Base-by-base conservation (phyloP, 305 asterid genomes). In the Solanum chacoense region DNA sequence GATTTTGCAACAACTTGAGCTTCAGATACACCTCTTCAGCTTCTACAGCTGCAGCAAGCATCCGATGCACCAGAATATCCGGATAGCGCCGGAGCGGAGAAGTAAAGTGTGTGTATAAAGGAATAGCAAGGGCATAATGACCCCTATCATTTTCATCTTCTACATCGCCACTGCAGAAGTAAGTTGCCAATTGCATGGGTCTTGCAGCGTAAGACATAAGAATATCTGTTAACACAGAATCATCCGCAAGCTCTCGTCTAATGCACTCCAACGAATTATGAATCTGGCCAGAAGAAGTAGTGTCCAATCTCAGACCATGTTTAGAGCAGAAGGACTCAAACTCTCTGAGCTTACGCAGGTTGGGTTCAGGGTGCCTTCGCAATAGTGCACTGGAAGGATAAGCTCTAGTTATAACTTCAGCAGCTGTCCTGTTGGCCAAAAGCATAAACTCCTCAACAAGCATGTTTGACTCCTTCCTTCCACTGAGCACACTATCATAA, bases 361-460 rank as follows among this genome's bases (percentile, higher is more conserved):
- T 97, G 79, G 99, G 99, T 88, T 94, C 98, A 55, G 98, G 95
- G 89, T 97, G 99, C 92, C 95, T 93, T 88, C 99, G 93, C 90
- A 97, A 86, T 81, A 96, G 90, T 87, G 99, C 96, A 91, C 91
- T 84, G 35, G 95, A 91, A 71, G 99, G 99, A 91, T 94, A 97
- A 88, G 99, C 95, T 91, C 98, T 91, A 31, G 95, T 91, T 50
- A 95, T 96, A 89, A 97, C 95, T 93, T 97, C 98, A 22, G 99
- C 99, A 88, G 97, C 98, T 34, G 99, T 95, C 88, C 88, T 90
- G 88, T 96, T 97, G 74, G 99, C 99, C 91, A 97, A 92, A 89
- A 96, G 94, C 99, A 94, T 95, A 80, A 96, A 94, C 93, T 97
- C 99, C 94, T 97, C 97, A 50, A 97, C 96, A 59, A 97, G 95